phyloP scores from a whole-genome alignment of 2,329 filamentous ascomycete genomes.

The Arthrobotrys sinensis region DNA sequence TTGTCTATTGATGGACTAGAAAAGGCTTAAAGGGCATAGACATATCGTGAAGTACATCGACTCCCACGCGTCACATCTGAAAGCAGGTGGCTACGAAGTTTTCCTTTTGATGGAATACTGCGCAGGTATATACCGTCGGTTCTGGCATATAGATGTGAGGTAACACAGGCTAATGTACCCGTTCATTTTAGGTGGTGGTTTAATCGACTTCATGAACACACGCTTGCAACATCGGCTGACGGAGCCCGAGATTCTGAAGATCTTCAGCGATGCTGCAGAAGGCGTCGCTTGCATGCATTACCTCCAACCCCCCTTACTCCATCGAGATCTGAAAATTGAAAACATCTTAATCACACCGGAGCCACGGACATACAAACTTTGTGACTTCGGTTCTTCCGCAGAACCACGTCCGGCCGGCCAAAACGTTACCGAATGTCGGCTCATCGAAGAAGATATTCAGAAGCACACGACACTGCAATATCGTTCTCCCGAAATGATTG shows the following conservation, averaged over 20 bases:
- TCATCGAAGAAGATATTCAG: constrained; percentile 97
- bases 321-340: constrained; percentile 96
- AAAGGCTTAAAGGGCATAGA: constrained; percentile 95
- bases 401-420: constrained; percentile 86
- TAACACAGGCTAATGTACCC: neutral
- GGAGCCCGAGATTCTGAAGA: constrained; percentile 96
- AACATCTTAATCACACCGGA: constrained; percentile 89
- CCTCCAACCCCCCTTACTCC: constrained; percentile 90
- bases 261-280: constrained; percentile 95
- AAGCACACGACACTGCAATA: constrained; percentile 98
- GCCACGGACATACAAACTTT: constrained; percentile 90
- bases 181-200: constrained; percentile 77
- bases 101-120: constrained; percentile 99
- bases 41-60: constrained; percentile 99
- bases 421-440: constrained; percentile 86
- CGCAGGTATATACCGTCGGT: constrained; percentile 63
- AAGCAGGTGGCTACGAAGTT: constrained; percentile 94
- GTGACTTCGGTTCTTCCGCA: constrained; percentile 96
- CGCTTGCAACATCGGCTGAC: constrained; percentile 94
- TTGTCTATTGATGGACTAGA: constrained; percentile 68
- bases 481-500: constrained; percentile 97
- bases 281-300: constrained; percentile 99
- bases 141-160: neutral
- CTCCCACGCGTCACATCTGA: constrained; percentile 94
- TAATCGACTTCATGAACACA: constrained; percentile 99